Evolutionary conservation across 306 rosid species (phyloP).

Genomic region (Styphnolobium japonicum): DNA sequence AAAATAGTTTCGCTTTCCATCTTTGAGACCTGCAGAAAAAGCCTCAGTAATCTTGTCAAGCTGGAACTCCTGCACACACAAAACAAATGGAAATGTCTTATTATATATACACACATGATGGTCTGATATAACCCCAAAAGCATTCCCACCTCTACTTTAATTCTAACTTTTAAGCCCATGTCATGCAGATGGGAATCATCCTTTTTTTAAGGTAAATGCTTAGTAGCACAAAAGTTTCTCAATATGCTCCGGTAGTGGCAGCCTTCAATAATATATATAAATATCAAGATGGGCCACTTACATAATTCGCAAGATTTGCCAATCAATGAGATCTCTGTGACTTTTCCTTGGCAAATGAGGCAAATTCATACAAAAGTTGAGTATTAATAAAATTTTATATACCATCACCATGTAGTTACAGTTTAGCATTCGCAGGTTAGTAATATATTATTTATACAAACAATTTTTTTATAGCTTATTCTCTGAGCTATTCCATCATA

Average conservation of each 20-base stretch:
- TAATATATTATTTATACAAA: neutral
- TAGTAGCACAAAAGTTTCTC: slow-evolving; percentile 10
- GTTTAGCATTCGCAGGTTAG: neutral
- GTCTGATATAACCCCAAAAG: neutral
- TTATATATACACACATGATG: neutral
- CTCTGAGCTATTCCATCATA: neutral
- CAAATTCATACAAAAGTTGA: neutral
- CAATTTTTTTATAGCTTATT: neutral
- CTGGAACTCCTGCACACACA: slow-evolving; percentile 1
- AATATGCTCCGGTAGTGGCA: slow-evolving; percentile 10
- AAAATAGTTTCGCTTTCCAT: slow-evolving; percentile 12
- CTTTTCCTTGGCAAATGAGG: neutral
- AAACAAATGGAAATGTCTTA: neutral
- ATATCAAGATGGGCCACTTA: slow-evolving; percentile 16
- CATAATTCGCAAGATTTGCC: slow-evolving; percentile 26
- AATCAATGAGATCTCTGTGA: slow-evolving; percentile 29
- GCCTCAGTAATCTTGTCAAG: slow-evolving; percentile 7
- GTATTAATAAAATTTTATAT: neutral
- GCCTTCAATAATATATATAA: slow-evolving; percentile 16
- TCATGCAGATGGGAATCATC: slow-evolving; percentile 25
- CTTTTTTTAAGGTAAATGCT: neutral
- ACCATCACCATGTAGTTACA: neutral
- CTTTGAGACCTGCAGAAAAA: slow-evolving; percentile 12
- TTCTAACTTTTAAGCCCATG: slow-evolving; percentile 5
- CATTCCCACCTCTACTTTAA: slow-evolving; percentile 31